Evolutionary conservation across 306 rosid species (phyloP), one percentile per base, ranked within the genome.

Genomic region (Malus sieversii): DNA sequence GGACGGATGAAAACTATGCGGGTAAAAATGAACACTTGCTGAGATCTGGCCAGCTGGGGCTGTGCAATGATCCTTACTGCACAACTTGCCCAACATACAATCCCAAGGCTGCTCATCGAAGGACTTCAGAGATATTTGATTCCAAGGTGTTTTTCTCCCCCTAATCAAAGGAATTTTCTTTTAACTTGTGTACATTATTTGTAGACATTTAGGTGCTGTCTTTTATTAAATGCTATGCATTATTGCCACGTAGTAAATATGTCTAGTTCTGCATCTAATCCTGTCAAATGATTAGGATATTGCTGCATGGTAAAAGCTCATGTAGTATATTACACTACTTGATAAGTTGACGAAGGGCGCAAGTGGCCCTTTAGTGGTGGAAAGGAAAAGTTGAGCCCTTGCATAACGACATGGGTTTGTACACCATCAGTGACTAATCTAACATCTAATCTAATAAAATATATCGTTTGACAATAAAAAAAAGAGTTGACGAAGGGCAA

Each of bases 41-140:
- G 78, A 89, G 88, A 83, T 93, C 98, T 70, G 98, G 98, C 62
- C 97, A 84, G 71, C 72, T 93, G 81, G 98, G 98, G 68, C 79
- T 87, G 96, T 93, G 98, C 79, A 89, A 85, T 80, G 98, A 93
- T 84, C 98, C 98, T 76, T 93, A 85, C 75, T 93, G 98, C 79
- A 91, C 96, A 23, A 90, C 93, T 64, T 94, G 98, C 84, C 98
- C 98, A 74, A 83, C 95, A 70, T 84, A 82, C 86, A 76, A 81
- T 75, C 40, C 38, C 75, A 88, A 78, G 78, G 67, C 84, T 70
- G 18, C 86, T 74, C 89, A 79, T 16, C 65, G 71, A 32, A 90
- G 66, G 83, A 25, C 84, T 52, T 80, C 90, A 0, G 64, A 71
- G 51, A 48, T 88, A 55, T 87, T 88, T 78, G 94, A 91, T 62